phyloP scores from a whole-genome alignment of 768 basidiomycete species.

The Fomitopsis pulvina region DNA sequence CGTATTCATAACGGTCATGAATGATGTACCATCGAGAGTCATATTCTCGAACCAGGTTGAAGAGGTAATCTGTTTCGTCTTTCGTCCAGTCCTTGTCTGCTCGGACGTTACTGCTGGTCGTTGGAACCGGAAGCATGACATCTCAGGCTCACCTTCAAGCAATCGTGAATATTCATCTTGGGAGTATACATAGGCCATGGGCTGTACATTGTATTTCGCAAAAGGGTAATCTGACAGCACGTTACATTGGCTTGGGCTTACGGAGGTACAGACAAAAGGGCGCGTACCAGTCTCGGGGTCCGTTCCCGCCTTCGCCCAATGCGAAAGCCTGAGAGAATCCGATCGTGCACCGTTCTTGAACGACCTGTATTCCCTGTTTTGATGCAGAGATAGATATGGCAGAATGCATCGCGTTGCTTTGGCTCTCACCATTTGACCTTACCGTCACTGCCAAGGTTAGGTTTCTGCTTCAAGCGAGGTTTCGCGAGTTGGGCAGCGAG shows the following conservation, averaged over 20 bases:
- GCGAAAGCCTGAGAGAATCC: slow-evolving; percentile 63
- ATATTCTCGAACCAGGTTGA: slow-evolving; percentile 70
- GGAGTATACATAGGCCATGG: slow-evolving; percentile 63
- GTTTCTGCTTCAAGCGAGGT: slow-evolving; percentile 83
- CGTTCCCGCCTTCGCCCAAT: slow-evolving; percentile 72
- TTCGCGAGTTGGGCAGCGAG: slow-evolving; percentile 75
- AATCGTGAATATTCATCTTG: slow-evolving; percentile 83
- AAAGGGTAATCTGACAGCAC: slow-evolving; percentile 62
- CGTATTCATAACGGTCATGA: slow-evolving; percentile 82
- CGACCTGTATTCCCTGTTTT: slow-evolving; percentile 62
- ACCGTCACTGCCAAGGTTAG: slow-evolving; percentile 56
- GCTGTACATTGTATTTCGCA: slow-evolving; percentile 72
- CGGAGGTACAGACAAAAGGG: slow-evolving; percentile 22
- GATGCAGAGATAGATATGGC: not conserved
- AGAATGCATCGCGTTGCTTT: not conserved
- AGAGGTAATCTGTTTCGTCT: slow-evolving; percentile 92
- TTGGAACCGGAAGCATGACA: not conserved
- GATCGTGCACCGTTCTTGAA: slow-evolving; percentile 71
- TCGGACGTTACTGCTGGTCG: not conserved
- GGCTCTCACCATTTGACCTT: slow-evolving; percentile 64
- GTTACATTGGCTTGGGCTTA: not conserved
- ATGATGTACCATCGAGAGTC: slow-evolving; percentile 89
- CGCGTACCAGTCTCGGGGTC: slow-evolving; percentile 50
- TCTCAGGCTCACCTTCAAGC: slow-evolving; percentile 51
- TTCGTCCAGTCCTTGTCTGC: slow-evolving; percentile 82